Evolutionary conservation across 2,329 filamentous ascomycete genomes (phyloP).

Genomic region (Lecanicillium sp.): DNA sequence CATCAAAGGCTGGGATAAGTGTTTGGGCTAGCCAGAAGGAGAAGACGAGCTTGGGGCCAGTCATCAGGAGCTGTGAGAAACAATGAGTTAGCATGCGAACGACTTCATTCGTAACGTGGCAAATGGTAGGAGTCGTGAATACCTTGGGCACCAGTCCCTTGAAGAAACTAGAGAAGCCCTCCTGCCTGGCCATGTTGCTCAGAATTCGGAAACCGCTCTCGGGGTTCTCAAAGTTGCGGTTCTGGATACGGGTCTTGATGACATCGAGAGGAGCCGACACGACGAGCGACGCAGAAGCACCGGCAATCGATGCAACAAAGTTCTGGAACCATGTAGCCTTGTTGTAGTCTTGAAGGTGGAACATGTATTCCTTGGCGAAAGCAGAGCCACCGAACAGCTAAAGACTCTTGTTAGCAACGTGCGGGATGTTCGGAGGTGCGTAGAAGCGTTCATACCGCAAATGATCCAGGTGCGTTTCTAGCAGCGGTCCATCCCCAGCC

Average conservation of each 20-base stretch:
- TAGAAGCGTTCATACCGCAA: slow-evolving; percentile 60
- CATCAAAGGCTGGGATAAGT: slow-evolving; percentile 84
- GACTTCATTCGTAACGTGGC: not conserved
- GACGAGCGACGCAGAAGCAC: slow-evolving; percentile 88
- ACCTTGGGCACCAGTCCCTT: slow-evolving; percentile 93
- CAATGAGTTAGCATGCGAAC: slow-evolving; percentile 12
- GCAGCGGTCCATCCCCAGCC: slow-evolving; percentile 98
- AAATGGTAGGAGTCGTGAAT: slow-evolving; percentile 15
- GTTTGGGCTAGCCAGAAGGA: slow-evolving; percentile 99
- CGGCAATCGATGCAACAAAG: slow-evolving; percentile 92
- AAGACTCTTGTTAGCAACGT: slow-evolving; percentile 13
- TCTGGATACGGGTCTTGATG: slow-evolving; percentile 97
- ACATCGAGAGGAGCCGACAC: slow-evolving; percentile 96
- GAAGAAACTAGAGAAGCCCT: slow-evolving; percentile 85
- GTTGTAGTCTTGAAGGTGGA: slow-evolving; percentile 89
- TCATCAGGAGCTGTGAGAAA: slow-evolving; percentile 73
- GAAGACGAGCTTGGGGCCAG: slow-evolving; percentile 96
- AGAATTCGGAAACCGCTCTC: slow-evolving; percentile 90
- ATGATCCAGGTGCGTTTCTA: slow-evolving; percentile 92
- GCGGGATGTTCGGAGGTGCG: not conserved
- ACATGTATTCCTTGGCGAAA: slow-evolving; percentile 95
- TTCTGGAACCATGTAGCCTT: slow-evolving; percentile 90
- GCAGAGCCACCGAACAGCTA: slow-evolving; percentile 95
- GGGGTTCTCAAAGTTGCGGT: slow-evolving; percentile 97
- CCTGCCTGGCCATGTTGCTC: slow-evolving; percentile 85